Evolutionary conservation across 2,329 filamentous ascomycete genomes (phyloP), one percentile per base, ranked within the genome.

Genomic region (Colletotrichum eleusines): DNA sequence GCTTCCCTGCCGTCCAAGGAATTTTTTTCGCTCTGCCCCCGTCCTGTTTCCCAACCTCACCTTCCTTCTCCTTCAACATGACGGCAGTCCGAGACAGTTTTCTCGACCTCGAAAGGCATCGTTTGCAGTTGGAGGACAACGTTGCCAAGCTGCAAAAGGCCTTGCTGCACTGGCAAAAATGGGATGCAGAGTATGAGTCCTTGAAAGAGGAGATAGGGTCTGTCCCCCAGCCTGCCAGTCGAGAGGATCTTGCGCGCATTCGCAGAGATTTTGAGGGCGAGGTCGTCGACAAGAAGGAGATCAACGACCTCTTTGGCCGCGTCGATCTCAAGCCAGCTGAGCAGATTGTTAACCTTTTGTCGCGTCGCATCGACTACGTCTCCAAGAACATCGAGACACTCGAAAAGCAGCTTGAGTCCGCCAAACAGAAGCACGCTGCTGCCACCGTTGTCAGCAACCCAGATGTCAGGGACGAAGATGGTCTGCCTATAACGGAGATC

Each of bases 121-220:
- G 93, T 20, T 84, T 88, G 74, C 87, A 90, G 72, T 90, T 98
- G 9, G 93, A 97, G 80, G 87, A 90, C 46, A 94, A 91, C 74
- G 87, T 97, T 57, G 83, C 86, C 60, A 90, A 94, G 78, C 87
- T 98, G 26, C 89, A 89, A 66, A 89, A 92, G 76, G 91, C 92
- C 8, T 86, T 98, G 63, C 90, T 90, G 73, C 92, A 97, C 82
- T 99, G 95, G 95, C 92, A 93, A 74, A 91, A 91, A 65, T 97
- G 93, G 89, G 95, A 97, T 79, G 90, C 92, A 58, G 95, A 98
- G 79, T 98, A 98, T 80, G 94, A 97, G 78, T 89, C 91, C 31
- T 86, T 98, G 72, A 94, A 93, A 78, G 94, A 97, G 78, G 94
- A 97, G 76, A 88, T 98, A 38, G 82, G 89, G 63, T 84, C 83